Percentiles rank a stretch among this genome's conserved stretches.
Evolutionary conservation across 2,329 filamentous ascomycete species (phyloP).

Genomic region (Ceratocystis ficicola): DNA sequence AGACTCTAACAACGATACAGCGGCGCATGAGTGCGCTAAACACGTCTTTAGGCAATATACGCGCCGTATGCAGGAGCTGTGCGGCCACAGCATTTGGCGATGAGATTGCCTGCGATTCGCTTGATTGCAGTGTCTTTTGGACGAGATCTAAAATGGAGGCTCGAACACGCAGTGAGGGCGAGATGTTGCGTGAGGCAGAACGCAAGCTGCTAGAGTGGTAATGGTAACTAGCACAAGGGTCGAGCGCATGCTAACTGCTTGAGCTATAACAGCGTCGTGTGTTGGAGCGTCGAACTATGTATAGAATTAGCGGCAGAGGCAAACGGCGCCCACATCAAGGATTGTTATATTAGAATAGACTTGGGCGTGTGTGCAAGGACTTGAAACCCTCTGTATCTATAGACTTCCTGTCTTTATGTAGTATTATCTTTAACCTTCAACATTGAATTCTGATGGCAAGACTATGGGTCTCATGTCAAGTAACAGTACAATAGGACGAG

Average conservation of each 20-base stretch:
- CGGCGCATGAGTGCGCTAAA: slow-evolving; percentile 46
- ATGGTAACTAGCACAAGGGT: background rate
- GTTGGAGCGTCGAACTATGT: background rate
- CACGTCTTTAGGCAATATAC: slow-evolving; percentile 49
- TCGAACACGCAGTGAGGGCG: slow-evolving; percentile 33
- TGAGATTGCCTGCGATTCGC: slow-evolving; percentile 73
- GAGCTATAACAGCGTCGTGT: no score
- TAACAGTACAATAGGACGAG: no score
- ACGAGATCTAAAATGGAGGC: slow-evolving; percentile 53
- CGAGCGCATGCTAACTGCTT: background rate
- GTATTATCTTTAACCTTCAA: no score
- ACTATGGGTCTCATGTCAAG: no score
- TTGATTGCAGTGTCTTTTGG: slow-evolving; percentile 90
- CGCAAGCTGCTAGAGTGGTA: slow-evolving; percentile 30
- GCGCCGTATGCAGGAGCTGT: slow-evolving; percentile 67
- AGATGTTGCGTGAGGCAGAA: slow-evolving; percentile 27
- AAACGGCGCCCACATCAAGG: no score
- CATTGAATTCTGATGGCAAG: no score
- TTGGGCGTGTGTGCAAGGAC: no score
- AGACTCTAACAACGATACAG: slow-evolving; percentile 46
- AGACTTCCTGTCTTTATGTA: no score
- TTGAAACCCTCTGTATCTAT: no score
- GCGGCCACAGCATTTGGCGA: slow-evolving; percentile 61
- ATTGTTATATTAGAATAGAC: no score
- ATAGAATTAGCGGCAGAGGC: no score